Percentiles rank a stretch among this genome's conserved stretches.
Evolutionary conservation across 176 grass and related monocot genomes (phyloP).

Genomic region (Alopecurus myosuroides): DNA sequence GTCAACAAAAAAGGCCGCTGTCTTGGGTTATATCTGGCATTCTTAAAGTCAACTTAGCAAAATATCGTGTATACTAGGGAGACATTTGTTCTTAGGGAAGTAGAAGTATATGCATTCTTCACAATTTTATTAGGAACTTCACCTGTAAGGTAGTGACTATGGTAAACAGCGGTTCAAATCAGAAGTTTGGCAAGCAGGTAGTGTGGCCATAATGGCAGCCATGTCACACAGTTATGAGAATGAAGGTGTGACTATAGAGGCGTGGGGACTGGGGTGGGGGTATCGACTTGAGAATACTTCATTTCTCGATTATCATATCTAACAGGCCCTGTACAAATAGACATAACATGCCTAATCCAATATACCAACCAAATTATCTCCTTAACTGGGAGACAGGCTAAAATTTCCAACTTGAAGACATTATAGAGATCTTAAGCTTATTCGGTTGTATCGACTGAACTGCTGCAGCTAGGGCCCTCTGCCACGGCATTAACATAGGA

Average conservation of each 20-base stretch:
- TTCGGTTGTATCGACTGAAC: neutral
- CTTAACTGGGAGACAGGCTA: neutral
- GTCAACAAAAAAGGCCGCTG: neutral
- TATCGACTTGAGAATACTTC: neutral
- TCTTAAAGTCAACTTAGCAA: neutral
- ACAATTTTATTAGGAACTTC: neutral
- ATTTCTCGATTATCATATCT: neutral
- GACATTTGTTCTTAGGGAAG: neutral
- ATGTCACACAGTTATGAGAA: neutral
- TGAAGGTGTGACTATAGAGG: neutral
- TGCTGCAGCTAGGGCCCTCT: neutral
- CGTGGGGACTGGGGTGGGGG: neutral
- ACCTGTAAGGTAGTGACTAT: neutral
- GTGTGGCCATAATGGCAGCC: neutral
- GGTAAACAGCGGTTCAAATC: neutral
- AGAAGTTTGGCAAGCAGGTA: neutral
- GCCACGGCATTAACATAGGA: neutral
- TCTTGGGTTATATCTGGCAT: neutral
- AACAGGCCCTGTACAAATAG: neutral
- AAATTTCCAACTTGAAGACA: neutral
- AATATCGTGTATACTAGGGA: neutral
- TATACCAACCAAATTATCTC: neutral
- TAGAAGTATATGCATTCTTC: neutral
- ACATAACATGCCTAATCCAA: neutral
- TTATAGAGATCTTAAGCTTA: neutral